These are phyloP conservation scores for Dicorynia guianensis DNA, from an alignment of 306 rosid species.

Conservation along the genomic window DNA sequence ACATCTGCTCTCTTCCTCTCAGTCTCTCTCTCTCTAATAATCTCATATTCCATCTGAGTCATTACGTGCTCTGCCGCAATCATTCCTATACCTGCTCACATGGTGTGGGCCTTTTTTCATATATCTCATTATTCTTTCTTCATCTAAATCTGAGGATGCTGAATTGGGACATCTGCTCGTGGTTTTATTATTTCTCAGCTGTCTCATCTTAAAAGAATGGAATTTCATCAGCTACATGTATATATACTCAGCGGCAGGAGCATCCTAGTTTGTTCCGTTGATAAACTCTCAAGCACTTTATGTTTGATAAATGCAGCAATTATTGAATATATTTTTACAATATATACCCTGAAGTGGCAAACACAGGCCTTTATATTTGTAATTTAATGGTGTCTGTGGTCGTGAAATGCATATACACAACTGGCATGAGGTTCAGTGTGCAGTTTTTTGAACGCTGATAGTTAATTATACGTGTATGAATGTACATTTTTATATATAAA, in stretches of 20 bases:
- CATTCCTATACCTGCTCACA: constrained; percentile 31
- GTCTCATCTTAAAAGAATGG: neutral
- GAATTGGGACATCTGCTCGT: neutral
- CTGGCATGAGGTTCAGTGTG: no score
- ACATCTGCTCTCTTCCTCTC: neutral
- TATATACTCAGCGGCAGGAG: neutral
- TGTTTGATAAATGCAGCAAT: no score
- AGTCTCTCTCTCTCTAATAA: neutral
- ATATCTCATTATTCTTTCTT: constrained; percentile 18
- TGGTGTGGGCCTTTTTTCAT: constrained; percentile 2
- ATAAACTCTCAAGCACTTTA: neutral
- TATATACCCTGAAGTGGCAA: no score
- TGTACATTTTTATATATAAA: no score
- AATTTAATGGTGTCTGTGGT: no score
- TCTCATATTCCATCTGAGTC: neutral
- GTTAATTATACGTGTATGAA: no score
- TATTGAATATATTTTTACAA: no score
- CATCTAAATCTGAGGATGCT: neutral
- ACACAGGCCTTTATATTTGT: no score
- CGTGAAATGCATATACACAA: no score
- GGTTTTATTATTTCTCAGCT: neutral
- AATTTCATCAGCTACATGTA: neutral
- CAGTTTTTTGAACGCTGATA: no score
- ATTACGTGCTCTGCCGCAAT: constrained; percentile 4
- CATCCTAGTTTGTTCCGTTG: neutral